A percentile compares a stretch with the other conserved stretches of the same genome.
Evolutionary conservation across 257 asterid species (phyloP).

Genomic region (Anisodus acutangulus): DNA sequence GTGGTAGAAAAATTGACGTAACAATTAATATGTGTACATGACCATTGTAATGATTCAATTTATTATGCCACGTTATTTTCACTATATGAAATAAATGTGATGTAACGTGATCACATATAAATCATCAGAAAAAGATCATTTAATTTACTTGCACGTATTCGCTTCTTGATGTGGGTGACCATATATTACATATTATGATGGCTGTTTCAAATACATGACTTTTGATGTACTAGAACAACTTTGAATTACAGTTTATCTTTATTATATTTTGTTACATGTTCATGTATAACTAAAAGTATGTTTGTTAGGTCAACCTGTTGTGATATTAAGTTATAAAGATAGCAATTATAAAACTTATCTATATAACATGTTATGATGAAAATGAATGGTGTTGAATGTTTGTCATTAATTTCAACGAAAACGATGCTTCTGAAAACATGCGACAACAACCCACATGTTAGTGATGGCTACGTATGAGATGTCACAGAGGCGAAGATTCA

Average conservation of each 20-base stretch:
- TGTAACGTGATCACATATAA: neutral
- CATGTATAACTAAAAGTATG: too few species aligned
- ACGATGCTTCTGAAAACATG: neutral
- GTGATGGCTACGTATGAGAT: neutral
- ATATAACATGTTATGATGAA: neutral
- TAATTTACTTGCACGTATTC: slow-evolving; percentile 7
- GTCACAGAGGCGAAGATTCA: too few species aligned
- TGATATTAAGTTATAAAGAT: too few species aligned
- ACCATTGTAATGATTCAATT: neutral
- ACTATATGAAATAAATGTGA: neutral
- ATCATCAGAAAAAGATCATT: slow-evolving; percentile 1
- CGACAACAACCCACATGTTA: neutral
- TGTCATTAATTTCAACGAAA: neutral
- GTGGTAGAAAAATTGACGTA: neutral
- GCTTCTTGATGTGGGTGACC: slow-evolving; percentile 21
- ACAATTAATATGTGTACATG: neutral
- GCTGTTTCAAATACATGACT: neutral
- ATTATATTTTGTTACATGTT: neutral
- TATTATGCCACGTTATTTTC: neutral
- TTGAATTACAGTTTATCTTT: neutral
- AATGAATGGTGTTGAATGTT: neutral
- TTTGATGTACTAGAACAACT: neutral
- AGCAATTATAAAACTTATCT: neutral
- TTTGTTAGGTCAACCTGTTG: too few species aligned
- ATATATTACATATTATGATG: neutral